Percentiles rank a stretch among this genome's conserved stretches.
Conservation (phyloP, 2,329 filamentous ascomycete genomes). For the Scytalidium lignicola region DNA sequence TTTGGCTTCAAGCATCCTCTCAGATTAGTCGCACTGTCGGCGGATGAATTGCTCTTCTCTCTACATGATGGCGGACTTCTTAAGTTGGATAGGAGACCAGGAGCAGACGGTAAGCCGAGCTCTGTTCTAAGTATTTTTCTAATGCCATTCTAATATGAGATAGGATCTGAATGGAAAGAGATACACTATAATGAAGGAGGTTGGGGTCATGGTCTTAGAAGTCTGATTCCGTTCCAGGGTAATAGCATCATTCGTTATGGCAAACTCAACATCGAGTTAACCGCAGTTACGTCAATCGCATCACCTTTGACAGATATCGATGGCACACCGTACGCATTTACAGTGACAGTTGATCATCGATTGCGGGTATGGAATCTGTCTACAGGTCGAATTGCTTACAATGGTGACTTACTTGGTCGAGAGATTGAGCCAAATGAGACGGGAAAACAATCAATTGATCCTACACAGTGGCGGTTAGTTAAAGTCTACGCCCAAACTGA, state of each 20-base stretch:
- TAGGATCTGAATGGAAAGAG: constrained; percentile 56
- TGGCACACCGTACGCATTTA: constrained; percentile 59
- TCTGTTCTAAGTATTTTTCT: not conserved
- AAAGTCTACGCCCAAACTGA: constrained; percentile 58
- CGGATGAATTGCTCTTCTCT: constrained; percentile 71
- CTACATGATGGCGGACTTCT: constrained; percentile 75
- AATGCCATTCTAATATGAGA: constrained; percentile 6
- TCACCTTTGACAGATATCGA: constrained; percentile 39
- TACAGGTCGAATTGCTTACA: constrained; percentile 72
- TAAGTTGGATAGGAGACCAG: constrained; percentile 57
- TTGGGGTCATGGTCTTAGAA: constrained; percentile 63
- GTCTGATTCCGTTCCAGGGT: constrained; percentile 61
- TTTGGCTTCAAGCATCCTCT: constrained; percentile 77
- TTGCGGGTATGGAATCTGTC: constrained; percentile 84
- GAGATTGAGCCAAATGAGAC: constrained; percentile 61
- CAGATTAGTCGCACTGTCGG: constrained; percentile 68
- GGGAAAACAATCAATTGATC: constrained; percentile 72
- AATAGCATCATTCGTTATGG: constrained; percentile 60
- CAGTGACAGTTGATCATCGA: constrained; percentile 82
- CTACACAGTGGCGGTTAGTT: constrained; percentile 71
- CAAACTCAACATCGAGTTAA: constrained; percentile 60
- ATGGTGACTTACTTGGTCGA: constrained; percentile 71
- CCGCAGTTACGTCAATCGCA: constrained; percentile 60
- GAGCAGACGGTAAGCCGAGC: constrained; percentile 39
- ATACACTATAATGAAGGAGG: constrained; percentile 68